Evolutionary conservation across 257 asterid species (phyloP).

Genomic region (Mitragyna speciosa): DNA sequence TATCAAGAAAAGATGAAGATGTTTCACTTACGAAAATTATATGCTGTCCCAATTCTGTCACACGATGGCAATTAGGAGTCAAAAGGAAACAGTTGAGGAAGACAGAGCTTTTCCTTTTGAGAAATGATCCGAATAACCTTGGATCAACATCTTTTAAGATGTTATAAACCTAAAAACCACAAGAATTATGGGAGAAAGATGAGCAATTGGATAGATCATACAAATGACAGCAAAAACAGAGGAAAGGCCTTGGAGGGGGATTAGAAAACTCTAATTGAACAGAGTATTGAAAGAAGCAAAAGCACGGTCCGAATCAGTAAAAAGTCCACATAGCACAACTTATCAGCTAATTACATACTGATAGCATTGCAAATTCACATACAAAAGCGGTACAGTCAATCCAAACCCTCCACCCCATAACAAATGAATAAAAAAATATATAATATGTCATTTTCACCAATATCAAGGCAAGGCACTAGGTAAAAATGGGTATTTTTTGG

Average conservation of each 20-base stretch:
- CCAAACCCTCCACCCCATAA: not conserved
- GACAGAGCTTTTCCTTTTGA: slow-evolving; percentile 54
- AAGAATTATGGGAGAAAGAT: slow-evolving; percentile 14
- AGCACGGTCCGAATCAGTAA: not conserved
- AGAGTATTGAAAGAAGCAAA: not conserved
- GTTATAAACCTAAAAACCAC: slow-evolving; percentile 57
- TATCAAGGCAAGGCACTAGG: not conserved
- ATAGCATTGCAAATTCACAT: not conserved
- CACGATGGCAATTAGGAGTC: slow-evolving; percentile 88
- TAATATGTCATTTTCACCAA: not conserved
- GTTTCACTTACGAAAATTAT: slow-evolving; percentile 62
- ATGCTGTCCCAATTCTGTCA: slow-evolving; percentile 77
- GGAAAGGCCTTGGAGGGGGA: not conserved
- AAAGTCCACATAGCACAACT: slow-evolving; percentile 1
- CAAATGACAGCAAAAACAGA: slow-evolving; percentile 13
- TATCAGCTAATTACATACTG: not conserved
- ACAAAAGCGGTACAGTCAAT: not conserved
- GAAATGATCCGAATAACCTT: slow-evolving; percentile 38
- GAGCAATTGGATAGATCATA: not conserved
- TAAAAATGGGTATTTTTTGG: not conserved
- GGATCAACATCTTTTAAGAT: slow-evolving; percentile 72
- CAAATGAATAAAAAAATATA: not conserved
- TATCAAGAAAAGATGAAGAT: slow-evolving; percentile 12
- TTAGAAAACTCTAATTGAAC: not conserved
- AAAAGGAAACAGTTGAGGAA: slow-evolving; percentile 70